These are phyloP conservation scores for Emergomyces pasteurianus DNA, from an alignment of 2,329 filamentous ascomycete species.

Conservation along the genomic window DNA sequence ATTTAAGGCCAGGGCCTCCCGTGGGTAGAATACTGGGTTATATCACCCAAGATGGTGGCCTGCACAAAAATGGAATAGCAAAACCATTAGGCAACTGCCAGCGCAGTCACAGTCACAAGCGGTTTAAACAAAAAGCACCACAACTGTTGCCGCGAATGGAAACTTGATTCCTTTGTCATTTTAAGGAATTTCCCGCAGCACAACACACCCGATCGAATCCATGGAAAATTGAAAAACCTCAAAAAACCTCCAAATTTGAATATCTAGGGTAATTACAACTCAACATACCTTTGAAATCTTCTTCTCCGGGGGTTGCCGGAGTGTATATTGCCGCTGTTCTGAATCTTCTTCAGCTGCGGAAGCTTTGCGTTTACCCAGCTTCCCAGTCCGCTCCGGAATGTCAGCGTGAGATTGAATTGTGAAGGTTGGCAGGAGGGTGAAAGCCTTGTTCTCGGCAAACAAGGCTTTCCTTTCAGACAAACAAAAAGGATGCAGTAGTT, in stretches of 20 bases:
- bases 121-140: not conserved
- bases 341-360: conserved; percentile 24
- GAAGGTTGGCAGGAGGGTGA: conserved; percentile 17
- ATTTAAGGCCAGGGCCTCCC: not conserved
- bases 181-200: not conserved
- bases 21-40: not conserved
- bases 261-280: too few species aligned
- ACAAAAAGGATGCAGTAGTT: not conserved
- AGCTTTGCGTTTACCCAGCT: conserved; percentile 11
- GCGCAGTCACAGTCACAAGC: not conserved
- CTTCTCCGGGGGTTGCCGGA: conserved; percentile 30
- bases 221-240: too few species aligned
- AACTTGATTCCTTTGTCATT: not conserved
- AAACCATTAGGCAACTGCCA: not conserved
- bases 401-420: conserved; percentile 20
- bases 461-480: not conserved
- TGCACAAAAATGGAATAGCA: not conserved
- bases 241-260: too few species aligned
- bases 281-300: conserved; percentile 40
- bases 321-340: not conserved
- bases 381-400: conserved; percentile 6
- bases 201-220: not conserved
- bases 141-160: not conserved
- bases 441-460: conserved; percentile 29
- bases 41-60: not conserved